Conservation (phyloP, 2,329 filamentous ascomycete species). For the Apiospora sp. region DNA sequence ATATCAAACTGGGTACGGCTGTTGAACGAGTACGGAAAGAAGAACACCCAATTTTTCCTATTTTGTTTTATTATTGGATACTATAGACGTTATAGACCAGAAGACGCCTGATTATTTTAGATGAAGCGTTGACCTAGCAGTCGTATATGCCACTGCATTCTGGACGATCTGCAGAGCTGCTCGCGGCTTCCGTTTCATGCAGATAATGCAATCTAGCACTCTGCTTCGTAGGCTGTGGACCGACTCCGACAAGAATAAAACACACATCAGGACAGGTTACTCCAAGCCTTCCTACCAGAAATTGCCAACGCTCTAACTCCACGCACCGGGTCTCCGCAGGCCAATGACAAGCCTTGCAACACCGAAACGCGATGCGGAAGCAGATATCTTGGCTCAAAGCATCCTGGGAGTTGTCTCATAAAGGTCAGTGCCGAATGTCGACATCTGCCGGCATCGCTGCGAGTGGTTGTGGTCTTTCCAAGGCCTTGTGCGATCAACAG, state of each 20-base stretch:
- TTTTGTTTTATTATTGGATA: not conserved
- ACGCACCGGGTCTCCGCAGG: constrained; percentile 62
- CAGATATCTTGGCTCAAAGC: constrained; percentile 57
- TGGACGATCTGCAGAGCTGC: not conserved
- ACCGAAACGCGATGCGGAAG: constrained; percentile 54
- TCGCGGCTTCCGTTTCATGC: not conserved
- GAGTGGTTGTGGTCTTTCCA: constrained; percentile 27
- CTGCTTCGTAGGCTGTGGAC: not conserved
- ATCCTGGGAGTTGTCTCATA: constrained; percentile 54
- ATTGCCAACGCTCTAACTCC: constrained; percentile 60
- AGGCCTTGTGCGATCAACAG: constrained; percentile 20
- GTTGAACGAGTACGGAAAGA: not conserved
- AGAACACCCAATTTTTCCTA: not conserved
- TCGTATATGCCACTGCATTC: not conserved
- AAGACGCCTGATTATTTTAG: not conserved
- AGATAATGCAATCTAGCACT: not conserved
- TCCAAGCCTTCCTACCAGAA: constrained; percentile 58
- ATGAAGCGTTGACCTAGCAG: not conserved
- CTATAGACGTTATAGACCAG: not conserved
- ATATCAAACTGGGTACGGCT: not conserved
- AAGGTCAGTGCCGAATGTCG: constrained; percentile 58
- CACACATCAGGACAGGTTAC: constrained; percentile 39
- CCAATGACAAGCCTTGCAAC: constrained; percentile 55
- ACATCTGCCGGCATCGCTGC: constrained; percentile 42
- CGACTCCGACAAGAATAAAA: not conserved